Evolutionary conservation across 176 grass and related monocot genomes (phyloP).

Genomic region (Metroxylon sagu): DNA sequence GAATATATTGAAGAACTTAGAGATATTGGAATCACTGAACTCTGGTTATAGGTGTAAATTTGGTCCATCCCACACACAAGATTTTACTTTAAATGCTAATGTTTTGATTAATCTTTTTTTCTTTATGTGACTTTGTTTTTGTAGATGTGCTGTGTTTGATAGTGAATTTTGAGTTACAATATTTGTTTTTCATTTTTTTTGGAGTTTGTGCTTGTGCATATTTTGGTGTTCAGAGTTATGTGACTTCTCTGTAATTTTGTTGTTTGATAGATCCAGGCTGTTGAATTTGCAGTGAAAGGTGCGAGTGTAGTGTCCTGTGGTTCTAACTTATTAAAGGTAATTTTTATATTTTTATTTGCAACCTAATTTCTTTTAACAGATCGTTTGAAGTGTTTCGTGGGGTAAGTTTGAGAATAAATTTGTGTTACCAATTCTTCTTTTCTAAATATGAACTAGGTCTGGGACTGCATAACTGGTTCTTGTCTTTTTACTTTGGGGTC

Average conservation of each 20-base stretch:
- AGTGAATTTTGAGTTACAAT: no score
- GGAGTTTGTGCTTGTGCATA: slow-evolving; percentile 14
- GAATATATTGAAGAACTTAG: no score
- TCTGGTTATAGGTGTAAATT: no score
- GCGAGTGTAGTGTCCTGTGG: slow-evolving; percentile 92
- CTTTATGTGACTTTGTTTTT: no score
- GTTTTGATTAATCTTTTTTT: no score
- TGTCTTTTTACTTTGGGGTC: slow-evolving; percentile 86
- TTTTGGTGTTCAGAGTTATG: neutral
- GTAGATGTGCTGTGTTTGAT: no score
- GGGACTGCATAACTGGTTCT: slow-evolving; percentile 98
- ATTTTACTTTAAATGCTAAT: no score
- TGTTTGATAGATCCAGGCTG: slow-evolving; percentile 62
- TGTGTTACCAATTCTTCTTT: neutral
- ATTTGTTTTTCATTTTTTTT: neutral
- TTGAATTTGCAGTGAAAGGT: slow-evolving; percentile 96
- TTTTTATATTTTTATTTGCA: slow-evolving; percentile 7
- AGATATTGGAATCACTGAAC: no score
- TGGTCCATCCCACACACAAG: no score
- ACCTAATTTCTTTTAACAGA: no score
- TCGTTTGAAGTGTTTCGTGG: no score
- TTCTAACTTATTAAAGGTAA: slow-evolving; percentile 91
- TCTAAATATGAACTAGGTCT: slow-evolving; percentile 54
- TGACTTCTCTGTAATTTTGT: slow-evolving; percentile 16
- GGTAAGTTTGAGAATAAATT: no score